phyloP scores from a whole-genome alignment of 164 flowering plant genomes.

The Aristolochia contorta region DNA sequence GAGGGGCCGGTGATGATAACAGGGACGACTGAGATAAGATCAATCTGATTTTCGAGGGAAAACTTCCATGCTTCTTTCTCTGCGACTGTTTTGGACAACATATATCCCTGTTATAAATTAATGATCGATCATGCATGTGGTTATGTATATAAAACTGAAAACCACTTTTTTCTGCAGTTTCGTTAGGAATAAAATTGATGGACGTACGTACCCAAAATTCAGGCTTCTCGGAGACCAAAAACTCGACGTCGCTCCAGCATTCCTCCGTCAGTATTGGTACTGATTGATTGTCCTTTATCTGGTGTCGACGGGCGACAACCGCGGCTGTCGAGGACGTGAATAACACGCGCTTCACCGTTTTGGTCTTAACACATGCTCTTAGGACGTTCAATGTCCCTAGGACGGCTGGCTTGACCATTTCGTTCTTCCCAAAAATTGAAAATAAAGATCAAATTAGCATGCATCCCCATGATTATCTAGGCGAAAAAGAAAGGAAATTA shows the following conservation, averaged over 20 bases:
- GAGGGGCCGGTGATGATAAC: constrained; percentile 51
- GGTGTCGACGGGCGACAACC: constrained; percentile 33
- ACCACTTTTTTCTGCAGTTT: too few relatives aligned
- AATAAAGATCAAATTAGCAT: too few relatives aligned
- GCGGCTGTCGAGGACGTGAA: constrained; percentile 74
- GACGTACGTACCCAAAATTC: constrained; percentile 51
- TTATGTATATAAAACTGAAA: too few relatives aligned
- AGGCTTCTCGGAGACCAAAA: constrained; percentile 41
- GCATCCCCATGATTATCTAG: too few relatives aligned
- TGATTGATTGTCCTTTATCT: constrained; percentile 19
- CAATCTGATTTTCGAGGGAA: constrained; percentile 58
- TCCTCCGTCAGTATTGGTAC: constrained; percentile 46
- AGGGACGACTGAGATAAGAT: constrained; percentile 59
- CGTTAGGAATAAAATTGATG: too few relatives aligned
- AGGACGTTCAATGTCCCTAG: constrained; percentile 50
- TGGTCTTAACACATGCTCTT: constrained; percentile 46
- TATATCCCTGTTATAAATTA: constrained; percentile 74
- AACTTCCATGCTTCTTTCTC: constrained; percentile 26
- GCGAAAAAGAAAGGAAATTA: too few relatives aligned
- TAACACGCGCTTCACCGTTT: constrained; percentile 54
- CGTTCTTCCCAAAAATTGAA: constrained; percentile 23
- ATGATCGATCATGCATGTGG: too few relatives aligned
- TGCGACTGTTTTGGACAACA: constrained; percentile 10
- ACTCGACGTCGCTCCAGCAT: constrained; percentile 64
- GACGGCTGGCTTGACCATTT: constrained; percentile 77